Evolutionary conservation across 2,329 filamentous ascomycete genomes (phyloP).

Genomic region (Colletotrichum sp.): DNA sequence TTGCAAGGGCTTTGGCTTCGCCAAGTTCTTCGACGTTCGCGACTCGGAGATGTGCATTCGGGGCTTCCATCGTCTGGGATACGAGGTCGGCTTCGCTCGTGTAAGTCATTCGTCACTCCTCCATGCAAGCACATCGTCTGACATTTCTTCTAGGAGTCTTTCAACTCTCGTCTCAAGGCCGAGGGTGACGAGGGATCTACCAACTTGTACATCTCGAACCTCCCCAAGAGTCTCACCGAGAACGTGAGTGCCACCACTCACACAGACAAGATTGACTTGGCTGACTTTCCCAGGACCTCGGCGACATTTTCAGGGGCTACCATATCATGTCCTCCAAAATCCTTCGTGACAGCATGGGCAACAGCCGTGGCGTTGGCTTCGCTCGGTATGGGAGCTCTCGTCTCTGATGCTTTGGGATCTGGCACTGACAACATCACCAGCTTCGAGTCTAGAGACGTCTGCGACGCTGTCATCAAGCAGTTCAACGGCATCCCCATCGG

Average conservation of each 20-base stretch:
- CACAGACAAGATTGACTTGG: not conserved
- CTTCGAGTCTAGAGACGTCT: slow-evolving; percentile 88
- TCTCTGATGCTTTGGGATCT: not conserved
- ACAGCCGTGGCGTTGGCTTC: slow-evolving; percentile 96
- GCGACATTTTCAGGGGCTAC: slow-evolving; percentile 78
- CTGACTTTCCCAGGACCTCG: slow-evolving; percentile 63
- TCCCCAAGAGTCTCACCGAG: slow-evolving; percentile 91
- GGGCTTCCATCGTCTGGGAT: slow-evolving; percentile 91
- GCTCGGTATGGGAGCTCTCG: slow-evolving; percentile 71
- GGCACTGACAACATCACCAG: slow-evolving; percentile 52
- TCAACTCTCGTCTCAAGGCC: slow-evolving; percentile 97
- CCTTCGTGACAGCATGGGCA: slow-evolving; percentile 87
- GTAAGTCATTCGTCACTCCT: slow-evolving; percentile 52
- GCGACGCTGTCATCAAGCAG: slow-evolving; percentile 84
- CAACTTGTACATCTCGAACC: slow-evolving; percentile 97
- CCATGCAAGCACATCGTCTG: slow-evolving; percentile 22
- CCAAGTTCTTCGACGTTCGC: slow-evolving; percentile 87
- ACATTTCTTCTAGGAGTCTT: slow-evolving; percentile 76
- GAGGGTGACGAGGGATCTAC: slow-evolving; percentile 89
- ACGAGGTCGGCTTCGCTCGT: slow-evolving; percentile 96
- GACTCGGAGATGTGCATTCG: slow-evolving; percentile 96
- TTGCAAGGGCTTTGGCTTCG: slow-evolving; percentile 98
- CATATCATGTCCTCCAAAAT: slow-evolving; percentile 94
- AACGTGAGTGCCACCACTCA: slow-evolving; percentile 62
- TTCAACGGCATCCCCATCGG: slow-evolving; percentile 83